Evolutionary conservation across 768 basidiomycete species (phyloP).

Genomic region (Mrakia gelida): DNA sequence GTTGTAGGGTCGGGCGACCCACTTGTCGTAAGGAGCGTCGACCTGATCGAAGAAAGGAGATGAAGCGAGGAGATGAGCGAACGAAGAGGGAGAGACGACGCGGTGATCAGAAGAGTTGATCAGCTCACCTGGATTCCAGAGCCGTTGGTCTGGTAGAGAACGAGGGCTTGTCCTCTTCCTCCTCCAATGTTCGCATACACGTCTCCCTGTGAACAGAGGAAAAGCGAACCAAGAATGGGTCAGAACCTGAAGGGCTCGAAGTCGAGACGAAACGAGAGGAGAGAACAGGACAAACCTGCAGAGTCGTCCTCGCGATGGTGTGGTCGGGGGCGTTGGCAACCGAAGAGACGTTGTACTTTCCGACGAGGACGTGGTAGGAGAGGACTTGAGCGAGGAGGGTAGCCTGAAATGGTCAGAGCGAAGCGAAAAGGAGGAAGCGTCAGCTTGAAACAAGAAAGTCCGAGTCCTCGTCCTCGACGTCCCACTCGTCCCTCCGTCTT

Average conservation of each 20-base stretch:
- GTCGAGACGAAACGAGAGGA: background rate
- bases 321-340: background rate
- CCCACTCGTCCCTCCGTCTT: background rate
- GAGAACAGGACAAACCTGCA: background rate
- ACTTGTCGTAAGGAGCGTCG: background rate
- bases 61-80: no score
- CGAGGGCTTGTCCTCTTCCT: background rate
- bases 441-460: background rate
- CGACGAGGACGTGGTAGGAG: slow-evolving; percentile 8
- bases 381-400: slow-evolving; percentile 8
- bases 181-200: background rate
- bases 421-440: background rate
- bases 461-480: no score
- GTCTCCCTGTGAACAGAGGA: background rate
- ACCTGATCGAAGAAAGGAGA: background rate
- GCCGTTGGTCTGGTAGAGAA: slow-evolving; percentile 8
- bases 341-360: background rate
- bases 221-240: background rate
- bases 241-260: background rate
- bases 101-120: no score
- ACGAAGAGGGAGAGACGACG: no score
- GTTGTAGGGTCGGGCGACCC: background rate
- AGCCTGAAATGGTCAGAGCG: background rate
- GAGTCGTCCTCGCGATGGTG: background rate
- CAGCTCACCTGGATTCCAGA: background rate